Base-by-base conservation (phyloP, 495 filamentous ascomycete genomes). In the Hyaloscypha hepaticicola region DNA sequence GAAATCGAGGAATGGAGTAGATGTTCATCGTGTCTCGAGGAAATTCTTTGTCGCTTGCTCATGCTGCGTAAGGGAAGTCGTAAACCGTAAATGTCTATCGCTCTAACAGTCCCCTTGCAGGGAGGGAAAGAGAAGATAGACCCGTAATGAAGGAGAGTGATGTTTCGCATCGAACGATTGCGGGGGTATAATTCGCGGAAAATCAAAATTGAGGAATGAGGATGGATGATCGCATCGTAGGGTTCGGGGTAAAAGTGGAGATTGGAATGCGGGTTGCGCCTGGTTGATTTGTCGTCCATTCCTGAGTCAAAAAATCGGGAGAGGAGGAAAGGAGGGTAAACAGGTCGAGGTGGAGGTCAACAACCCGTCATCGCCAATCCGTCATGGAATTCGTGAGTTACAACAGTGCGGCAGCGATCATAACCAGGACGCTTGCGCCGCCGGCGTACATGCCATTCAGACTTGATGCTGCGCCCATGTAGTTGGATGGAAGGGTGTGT, bases 161-260 rank as follows among this genome's bases (percentile, higher is more conserved):
- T 70, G 64, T 63, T n/a, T 31, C 64, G 68, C 68, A 70, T 70
- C 68, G 68, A n/a, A 5, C 41, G 68, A 50, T 24, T 66, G 58
- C 63, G 67, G 59, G 34, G 7, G 59, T 59, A 60, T 56, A 66
- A 29, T n/a, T n/a, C n/a, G n/a, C n/a, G n/a, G n/a, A n/a, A n/a
- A n/a, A n/a, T n/a, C n/a, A n/a, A n/a, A n/a, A n/a, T n/a, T n/a
- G n/a, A n/a, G n/a, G n/a, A 25, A 45, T 16, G 27, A 34, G 73
- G 69, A 66, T 21, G 70, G 71, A 79, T 77, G 75, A n/a, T 77
- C 73, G 77, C 78, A 79, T 78, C 75, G 74, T 73, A 76, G 74
- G 70, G 64, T 69, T 76, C 72, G 73, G 58, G 69, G 67, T 60
- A 29, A 25, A 24, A 28, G 27, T 58, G 28, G 50, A 16, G 38